Evolutionary conservation across 2,329 filamentous ascomycete species (phyloP).

Genomic region (Mycosphaerella arachidis): DNA sequence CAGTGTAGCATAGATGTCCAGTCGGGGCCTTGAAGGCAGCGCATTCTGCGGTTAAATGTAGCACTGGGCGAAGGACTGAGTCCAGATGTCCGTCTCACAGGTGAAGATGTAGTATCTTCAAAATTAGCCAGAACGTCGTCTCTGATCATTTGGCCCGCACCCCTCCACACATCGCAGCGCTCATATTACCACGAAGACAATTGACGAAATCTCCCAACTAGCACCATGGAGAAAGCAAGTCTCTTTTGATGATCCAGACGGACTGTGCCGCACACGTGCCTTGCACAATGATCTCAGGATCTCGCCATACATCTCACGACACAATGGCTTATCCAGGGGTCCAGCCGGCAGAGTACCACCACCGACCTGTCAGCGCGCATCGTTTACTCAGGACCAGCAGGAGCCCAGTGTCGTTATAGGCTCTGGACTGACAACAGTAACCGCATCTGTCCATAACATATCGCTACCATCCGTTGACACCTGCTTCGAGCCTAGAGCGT

Average conservation of each 20-base stretch:
- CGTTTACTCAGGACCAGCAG: background rate
- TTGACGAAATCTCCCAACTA: background rate
- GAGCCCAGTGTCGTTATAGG: background rate
- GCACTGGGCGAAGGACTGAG: too few species aligned
- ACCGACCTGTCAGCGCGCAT: background rate
- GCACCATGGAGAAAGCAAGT: background rate
- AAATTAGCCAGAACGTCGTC: too few species aligned
- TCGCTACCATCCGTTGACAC: background rate
- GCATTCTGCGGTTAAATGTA: too few species aligned
- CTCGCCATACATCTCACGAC: conserved; percentile 4
- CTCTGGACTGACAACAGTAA: background rate
- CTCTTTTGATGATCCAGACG: background rate
- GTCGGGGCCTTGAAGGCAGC: too few species aligned
- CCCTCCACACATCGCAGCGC: too few species aligned
- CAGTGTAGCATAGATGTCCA: too few species aligned
- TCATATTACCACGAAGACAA: too few species aligned
- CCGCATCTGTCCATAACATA: background rate
- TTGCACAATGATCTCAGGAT: conserved; percentile 5
- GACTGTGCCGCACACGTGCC: conserved; percentile 1
- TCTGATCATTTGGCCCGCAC: too few species aligned
- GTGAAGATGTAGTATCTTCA: too few species aligned
- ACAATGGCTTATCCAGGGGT: background rate
- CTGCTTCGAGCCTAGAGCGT: background rate
- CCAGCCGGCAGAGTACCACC: too few species aligned
- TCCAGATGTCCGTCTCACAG: too few species aligned